Percentiles rank a stretch among this genome's conserved stretches.
phyloP scores from a whole-genome alignment of 768 basidiomycete species.

The Dentipellis sp. region DNA sequence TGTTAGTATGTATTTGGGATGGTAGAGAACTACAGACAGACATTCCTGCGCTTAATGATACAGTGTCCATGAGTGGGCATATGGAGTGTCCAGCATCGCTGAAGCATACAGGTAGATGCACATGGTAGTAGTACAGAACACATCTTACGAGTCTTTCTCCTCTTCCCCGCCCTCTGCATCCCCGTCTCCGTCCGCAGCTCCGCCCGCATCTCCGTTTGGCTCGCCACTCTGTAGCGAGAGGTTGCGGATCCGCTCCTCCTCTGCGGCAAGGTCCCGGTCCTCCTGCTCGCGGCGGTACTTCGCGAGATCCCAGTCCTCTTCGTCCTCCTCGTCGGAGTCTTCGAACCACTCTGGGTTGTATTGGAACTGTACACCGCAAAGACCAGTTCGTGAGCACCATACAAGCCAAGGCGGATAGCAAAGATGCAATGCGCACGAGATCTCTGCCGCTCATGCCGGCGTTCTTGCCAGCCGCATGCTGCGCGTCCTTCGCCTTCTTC shows the following conservation, averaged over 20 bases:
- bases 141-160: not conserved
- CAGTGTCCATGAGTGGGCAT: not conserved
- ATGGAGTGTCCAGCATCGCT: not conserved
- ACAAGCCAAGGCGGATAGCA: not conserved
- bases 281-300: slow-evolving; percentile 57
- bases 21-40: not conserved
- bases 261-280: slow-evolving; percentile 45
- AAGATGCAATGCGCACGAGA: slow-evolving; percentile 43
- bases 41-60: not conserved
- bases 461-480: slow-evolving; percentile 81
- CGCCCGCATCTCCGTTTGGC: not conserved
- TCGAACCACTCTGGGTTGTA: slow-evolving; percentile 95
- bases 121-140: not conserved
- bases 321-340: slow-evolving; percentile 51
- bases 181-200: not conserved
- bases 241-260: slow-evolving; percentile 41
- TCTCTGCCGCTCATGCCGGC: slow-evolving; percentile 94
- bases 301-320: slow-evolving; percentile 39
- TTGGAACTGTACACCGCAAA: slow-evolving; percentile 54
- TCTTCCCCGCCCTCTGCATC: not conserved
- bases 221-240: slow-evolving; percentile 29
- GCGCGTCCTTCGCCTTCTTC: slow-evolving; percentile 73
- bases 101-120: not conserved
- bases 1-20: not conserved
- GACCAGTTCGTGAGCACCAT: not conserved